These are phyloP conservation scores for Pseudocercospora fuligena DNA, from an alignment of 2,329 filamentous ascomycete species.

Conservation along the genomic window DNA sequence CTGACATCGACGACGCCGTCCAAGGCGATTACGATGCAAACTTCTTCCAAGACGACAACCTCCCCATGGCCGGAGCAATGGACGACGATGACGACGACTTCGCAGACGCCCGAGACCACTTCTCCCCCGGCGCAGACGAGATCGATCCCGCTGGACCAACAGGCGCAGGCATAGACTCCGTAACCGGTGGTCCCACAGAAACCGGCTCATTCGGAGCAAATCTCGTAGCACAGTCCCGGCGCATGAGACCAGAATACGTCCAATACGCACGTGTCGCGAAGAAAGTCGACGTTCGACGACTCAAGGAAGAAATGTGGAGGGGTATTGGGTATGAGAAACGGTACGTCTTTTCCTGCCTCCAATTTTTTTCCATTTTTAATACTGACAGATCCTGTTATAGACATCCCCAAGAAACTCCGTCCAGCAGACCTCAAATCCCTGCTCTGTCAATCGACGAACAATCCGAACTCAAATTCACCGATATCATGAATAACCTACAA, in stretches of 20 bases:
- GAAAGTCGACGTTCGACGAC: conserved; percentile 67
- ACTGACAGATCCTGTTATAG: neutral
- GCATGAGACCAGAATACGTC: conserved; percentile 67
- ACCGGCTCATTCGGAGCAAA: conserved; percentile 59
- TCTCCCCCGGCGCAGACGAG: conserved; percentile 66
- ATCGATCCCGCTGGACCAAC: conserved; percentile 42
- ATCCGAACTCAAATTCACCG: conserved; percentile 77
- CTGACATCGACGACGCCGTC: conserved; percentile 57
- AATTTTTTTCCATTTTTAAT: neutral
- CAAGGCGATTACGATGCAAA: conserved; percentile 92
- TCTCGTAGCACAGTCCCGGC: conserved; percentile 64
- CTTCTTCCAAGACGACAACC: conserved; percentile 90
- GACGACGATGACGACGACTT: conserved; percentile 76
- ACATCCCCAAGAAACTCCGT: conserved; percentile 9
- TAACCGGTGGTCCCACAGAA: conserved; percentile 43
- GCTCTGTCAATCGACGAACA: conserved; percentile 44
- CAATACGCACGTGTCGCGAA: conserved; percentile 69
- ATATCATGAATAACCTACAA: conserved; percentile 88
- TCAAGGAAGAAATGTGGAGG: conserved; percentile 70
- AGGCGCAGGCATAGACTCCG: conserved; percentile 39
- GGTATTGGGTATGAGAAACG: conserved; percentile 59
- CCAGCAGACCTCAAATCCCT: conserved; percentile 29
- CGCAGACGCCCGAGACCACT: conserved; percentile 78
- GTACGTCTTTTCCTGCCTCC: conserved; percentile 17
- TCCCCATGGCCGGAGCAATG: conserved; percentile 66